A percentile compares a stretch with the other conserved stretches of the same genome.
These are phyloP conservation scores for Ascochyta clinopodiicola DNA, from an alignment of 2,329 filamentous ascomycete species.

Conservation along the genomic window DNA sequence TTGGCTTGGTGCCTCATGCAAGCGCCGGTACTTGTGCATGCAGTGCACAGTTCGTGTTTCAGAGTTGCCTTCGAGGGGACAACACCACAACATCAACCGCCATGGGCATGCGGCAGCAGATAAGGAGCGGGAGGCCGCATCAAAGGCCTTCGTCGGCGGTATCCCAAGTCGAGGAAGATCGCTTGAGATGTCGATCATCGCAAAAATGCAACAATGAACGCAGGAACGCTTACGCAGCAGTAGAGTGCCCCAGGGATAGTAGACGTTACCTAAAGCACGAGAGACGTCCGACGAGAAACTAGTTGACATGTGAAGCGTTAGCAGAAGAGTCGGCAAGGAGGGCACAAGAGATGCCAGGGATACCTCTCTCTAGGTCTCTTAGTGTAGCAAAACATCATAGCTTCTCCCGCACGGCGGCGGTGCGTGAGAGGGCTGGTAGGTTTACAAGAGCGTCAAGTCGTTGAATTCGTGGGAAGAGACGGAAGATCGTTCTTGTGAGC, in stretches of 20 bases:
- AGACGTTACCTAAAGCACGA: neutral
- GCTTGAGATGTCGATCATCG: neutral
- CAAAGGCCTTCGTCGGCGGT: neutral
- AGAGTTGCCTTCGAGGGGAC: conserved; percentile 23
- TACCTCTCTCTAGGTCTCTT: too few relatives aligned
- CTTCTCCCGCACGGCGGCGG: neutral
- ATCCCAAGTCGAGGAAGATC: neutral
- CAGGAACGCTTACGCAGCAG: neutral
- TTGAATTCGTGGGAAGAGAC: neutral
- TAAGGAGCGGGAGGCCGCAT: conserved; percentile 1
- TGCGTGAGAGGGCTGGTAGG: neutral
- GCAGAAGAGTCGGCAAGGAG: neutral
- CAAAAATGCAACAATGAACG: neutral
- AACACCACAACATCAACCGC: conserved; percentile 15
- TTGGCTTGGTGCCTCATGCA: conserved; percentile 33
- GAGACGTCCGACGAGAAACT: neutral
- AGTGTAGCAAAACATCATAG: neutral
- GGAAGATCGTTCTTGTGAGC: neutral
- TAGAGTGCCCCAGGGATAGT: neutral
- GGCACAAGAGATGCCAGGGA: too few relatives aligned
- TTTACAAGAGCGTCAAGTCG: neutral
- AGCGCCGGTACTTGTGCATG: conserved; percentile 35
- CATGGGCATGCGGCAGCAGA: conserved; percentile 21
- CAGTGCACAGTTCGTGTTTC: conserved; percentile 34
- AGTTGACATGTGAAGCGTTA: neutral